Evolutionary conservation across 352 stramenopile genomes (phyloP).

Genomic region (Bremia lactucae): DNA sequence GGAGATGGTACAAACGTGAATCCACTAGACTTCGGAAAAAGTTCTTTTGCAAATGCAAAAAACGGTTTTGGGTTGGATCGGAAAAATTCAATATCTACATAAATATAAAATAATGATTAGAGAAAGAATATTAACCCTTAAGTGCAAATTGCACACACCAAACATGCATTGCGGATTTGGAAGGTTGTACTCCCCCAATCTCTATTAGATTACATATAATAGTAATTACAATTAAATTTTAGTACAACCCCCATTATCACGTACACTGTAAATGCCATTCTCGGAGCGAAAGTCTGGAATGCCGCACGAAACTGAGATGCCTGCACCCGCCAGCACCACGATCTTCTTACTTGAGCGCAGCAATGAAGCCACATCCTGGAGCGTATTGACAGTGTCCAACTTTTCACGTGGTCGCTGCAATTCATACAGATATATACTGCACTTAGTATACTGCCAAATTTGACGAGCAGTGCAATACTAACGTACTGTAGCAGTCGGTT

Average conservation of each 20-base stretch:
- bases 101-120: neutral
- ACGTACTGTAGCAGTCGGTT: constrained; percentile 45
- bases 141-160: constrained; percentile 20
- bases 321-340: constrained; percentile 88
- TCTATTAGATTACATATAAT: constrained; percentile 20
- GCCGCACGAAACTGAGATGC: constrained; percentile 94
- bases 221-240: neutral
- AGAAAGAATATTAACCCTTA: constrained; percentile 27
- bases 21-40: constrained; percentile 70
- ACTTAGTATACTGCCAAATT: neutral
- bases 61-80: constrained; percentile 92
- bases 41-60: constrained; percentile 91
- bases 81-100: constrained; percentile 94
- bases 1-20: constrained; percentile 78
- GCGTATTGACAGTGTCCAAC: constrained; percentile 39
- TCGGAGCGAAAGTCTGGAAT: constrained; percentile 98
- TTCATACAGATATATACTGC: constrained; percentile 1
- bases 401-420: constrained; percentile 32
- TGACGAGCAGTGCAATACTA: neutral
- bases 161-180: constrained; percentile 85
- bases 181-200: constrained; percentile 70
- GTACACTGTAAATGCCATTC: constrained; percentile 85
- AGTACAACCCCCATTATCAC: constrained; percentile 13
- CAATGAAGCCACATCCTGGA: constrained; percentile 68
- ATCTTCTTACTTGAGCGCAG: constrained; percentile 80